Base-by-base conservation (phyloP, 768 basidiomycete genomes). In the Strobilomyces confusus region DNA sequence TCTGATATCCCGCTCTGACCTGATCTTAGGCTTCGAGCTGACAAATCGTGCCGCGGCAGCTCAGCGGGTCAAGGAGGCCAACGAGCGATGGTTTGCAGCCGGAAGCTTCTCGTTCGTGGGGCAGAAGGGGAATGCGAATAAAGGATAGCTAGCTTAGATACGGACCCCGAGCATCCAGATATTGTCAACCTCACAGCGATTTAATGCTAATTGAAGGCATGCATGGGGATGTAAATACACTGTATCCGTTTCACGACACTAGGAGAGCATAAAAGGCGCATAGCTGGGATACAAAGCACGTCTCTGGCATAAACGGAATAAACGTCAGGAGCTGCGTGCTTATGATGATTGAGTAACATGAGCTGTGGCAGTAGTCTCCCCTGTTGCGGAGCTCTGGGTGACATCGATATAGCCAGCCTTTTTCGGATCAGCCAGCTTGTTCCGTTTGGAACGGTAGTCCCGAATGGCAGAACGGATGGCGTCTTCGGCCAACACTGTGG, bases 381-480 rank as follows among this genome's bases (percentile, higher is more conserved):
- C 78, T 15, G 81, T 75, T 25, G 74, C 69, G 34, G 75, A 62
- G 68, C 74, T 80, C 60, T 86, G 85, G 0, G 84, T 72, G 37
- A 86, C 86, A 65, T 89, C 83, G 54, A 90, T 84, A 64, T 82
- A 85, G 33, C 83, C 80, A n/a, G 78, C 62, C 63, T 82, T 75
- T 62, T 80, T 79, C 22, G 80, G 75, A 56, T 79, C 75, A 20
- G 73, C 55, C 61, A 77, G 58, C 55, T 70, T 77, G 56, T 69
- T 73, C 52, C 92, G 86, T 77, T 99, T 99, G 55, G 82, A 81
- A 65, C 84, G 83, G 75, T 98, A 98, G 69, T 98, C 89, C 62
- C 92, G 89, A 71, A 99, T 99, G 40, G 97, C 97, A 12, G 95
- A 95, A 49, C 90, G 92, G 71, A 99, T 99, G 53, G 97, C 97